These are phyloP conservation scores for Neofusicoccum cordaticola DNA, from an alignment of 2,329 filamentous ascomycete genomes.

Conservation along the genomic window DNA sequence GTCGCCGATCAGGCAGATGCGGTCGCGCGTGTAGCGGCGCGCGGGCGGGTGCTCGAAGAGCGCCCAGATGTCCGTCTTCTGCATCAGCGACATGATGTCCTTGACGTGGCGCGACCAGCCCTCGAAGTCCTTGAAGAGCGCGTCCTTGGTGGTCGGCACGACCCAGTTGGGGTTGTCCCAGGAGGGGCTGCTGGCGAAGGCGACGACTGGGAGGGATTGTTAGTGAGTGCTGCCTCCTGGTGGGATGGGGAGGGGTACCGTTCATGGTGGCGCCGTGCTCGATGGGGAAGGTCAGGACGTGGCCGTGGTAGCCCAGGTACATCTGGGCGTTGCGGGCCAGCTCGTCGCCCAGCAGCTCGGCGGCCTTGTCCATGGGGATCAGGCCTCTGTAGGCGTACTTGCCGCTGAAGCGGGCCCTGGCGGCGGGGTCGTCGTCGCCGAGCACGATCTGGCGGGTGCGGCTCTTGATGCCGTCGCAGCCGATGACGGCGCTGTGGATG, in stretches of 20 bases:
- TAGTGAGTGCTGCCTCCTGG: background rate
- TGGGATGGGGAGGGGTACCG: slow-evolving; percentile 25
- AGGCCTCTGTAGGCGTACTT: slow-evolving; percentile 63
- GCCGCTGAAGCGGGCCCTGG: slow-evolving; percentile 51
- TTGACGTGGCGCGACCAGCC: slow-evolving; percentile 43
- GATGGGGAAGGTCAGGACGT: slow-evolving; percentile 62
- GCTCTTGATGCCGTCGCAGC: slow-evolving; percentile 64
- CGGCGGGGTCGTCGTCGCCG: slow-evolving; percentile 45
- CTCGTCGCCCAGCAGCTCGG: slow-evolving; percentile 48
- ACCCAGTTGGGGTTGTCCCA: slow-evolving; percentile 44
- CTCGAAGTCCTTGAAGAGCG: slow-evolving; percentile 41
- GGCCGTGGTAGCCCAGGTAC: slow-evolving; percentile 57
- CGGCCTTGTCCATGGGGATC: slow-evolving; percentile 57
- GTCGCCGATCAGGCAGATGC: slow-evolving; percentile 52
- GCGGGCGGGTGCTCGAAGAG: slow-evolving; percentile 48
- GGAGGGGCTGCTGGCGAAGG: slow-evolving; percentile 44
- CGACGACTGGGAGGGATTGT: slow-evolving; percentile 37
- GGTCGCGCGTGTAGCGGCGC: slow-evolving; percentile 35
- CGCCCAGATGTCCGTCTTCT: slow-evolving; percentile 49
- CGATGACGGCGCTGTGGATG: slow-evolving; percentile 51
- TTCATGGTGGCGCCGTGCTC: slow-evolving; percentile 58
- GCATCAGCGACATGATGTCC: slow-evolving; percentile 44
- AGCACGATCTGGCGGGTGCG: slow-evolving; percentile 53
- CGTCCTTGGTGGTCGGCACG: slow-evolving; percentile 38
- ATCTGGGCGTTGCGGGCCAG: slow-evolving; percentile 52